These are phyloP conservation scores for Xylaria sp. DNA, from an alignment of 495 filamentous ascomycete species.

Conservation along the genomic window DNA sequence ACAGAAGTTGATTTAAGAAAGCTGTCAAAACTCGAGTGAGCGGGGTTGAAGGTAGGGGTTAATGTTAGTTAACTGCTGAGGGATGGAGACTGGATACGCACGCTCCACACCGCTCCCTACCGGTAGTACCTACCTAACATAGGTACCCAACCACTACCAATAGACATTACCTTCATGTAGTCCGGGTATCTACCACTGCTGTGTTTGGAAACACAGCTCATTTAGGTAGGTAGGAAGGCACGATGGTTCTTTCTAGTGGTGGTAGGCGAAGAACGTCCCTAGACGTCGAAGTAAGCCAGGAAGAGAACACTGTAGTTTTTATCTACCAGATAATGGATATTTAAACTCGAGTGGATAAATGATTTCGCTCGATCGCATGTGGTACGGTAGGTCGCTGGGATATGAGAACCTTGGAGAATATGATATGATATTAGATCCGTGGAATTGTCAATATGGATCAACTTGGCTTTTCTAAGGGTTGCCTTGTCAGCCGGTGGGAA, in stretches of 20 bases:
- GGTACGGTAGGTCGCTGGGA: neutral
- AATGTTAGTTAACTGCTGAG: neutral
- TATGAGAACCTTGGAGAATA: neutral
- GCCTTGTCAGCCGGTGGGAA: neutral
- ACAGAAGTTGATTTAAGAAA: neutral
- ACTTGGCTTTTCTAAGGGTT: neutral
- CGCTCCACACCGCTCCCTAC: neutral
- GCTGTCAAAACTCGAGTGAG: neutral
- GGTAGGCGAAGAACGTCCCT: neutral
- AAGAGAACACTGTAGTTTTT: neutral
- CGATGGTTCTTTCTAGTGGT: neutral
- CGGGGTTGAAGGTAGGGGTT: slow-evolving; percentile 7
- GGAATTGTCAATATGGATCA: neutral
- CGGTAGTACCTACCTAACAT: neutral
- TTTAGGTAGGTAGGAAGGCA: neutral
- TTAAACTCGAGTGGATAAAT: neutral
- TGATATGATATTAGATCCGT: neutral
- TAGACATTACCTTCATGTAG: too few relatives aligned
- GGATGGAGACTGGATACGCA: neutral
- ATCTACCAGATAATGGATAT: neutral
- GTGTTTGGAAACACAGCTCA: neutral
- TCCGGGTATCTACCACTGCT: neutral
- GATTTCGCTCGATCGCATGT: neutral
- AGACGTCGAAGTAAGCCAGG: neutral
- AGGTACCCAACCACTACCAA: neutral